Base-by-base conservation (phyloP, 2,329 filamentous ascomycete species). In the Claviceps sp. region DNA sequence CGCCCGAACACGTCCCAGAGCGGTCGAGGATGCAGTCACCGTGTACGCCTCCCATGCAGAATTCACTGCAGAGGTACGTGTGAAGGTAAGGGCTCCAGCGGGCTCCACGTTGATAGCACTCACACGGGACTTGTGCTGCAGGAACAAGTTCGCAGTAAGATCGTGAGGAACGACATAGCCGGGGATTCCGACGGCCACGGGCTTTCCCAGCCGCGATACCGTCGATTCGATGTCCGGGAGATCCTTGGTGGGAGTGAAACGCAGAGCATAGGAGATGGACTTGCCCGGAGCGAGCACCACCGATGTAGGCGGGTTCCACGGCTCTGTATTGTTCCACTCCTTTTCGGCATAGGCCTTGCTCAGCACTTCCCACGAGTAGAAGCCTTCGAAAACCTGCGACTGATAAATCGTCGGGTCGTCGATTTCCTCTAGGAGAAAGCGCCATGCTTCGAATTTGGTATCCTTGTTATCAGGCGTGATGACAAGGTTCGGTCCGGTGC, bases 361-460 rank as follows among this genome's bases (percentile, higher is more conserved):
- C 49, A 77, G 67, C 0, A 75, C 69, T 56, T 80, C 74, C 77
- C 77, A 82, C 56, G 80, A 77, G 54, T 82, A 82, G 54, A 77
- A 72, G 0, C 78, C 78, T 57, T 82, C 78, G 54, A 77, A 82
- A 0, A 72, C 76, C 56, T 81, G 78, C 46, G 71, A 75, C 5
- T 65, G 68, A 58, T 81, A 80, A 9, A 55, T 59, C 0, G 69
- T 69, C 9, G 60, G 63, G 0, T 67, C 63, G 26, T 68, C 67
- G 2, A 57, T 63, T 0, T 66, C 62, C 59, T 82, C 78, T 0
- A 56, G 43, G 0, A 82, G 65, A 52, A 76, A 75, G 6, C 75
- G 66, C 63, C 78, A 82, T 1, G 74, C 78, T 58, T 82, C 77
- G 16, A 82, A 64, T 4, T 64, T 57, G 0, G 61, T 67, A n/a